phyloP scores from a whole-genome alignment of 768 basidiomycete genomes.

The Auricularia heimuer region DNA sequence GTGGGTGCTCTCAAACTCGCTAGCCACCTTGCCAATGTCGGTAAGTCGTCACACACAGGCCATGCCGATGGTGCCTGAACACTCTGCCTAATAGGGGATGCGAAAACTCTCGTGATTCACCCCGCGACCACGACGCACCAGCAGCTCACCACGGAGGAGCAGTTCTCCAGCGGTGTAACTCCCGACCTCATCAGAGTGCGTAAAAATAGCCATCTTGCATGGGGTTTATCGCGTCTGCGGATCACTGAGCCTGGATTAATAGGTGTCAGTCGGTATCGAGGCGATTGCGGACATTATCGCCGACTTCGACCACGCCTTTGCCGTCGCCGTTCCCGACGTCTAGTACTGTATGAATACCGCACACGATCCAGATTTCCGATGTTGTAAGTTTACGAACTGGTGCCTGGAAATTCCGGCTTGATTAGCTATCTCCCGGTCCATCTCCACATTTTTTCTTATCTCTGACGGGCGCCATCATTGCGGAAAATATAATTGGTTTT shows the following conservation, averaged over 20 bases:
- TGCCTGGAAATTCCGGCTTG: not conserved
- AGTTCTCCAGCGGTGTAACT: constrained; percentile 56
- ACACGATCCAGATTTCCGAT: not conserved
- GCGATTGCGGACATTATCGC: constrained; percentile 34
- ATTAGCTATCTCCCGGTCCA: no score
- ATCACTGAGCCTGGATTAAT: not conserved
- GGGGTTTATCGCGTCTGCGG: no score
- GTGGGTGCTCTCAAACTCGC: constrained; percentile 66
- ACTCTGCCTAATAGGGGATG: constrained; percentile 15
- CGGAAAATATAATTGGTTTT: constrained; percentile 1
- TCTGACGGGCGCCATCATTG: not conserved
- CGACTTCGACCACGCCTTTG: constrained; percentile 32
- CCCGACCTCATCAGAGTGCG: constrained; percentile 62
- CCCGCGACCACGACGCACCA: constrained; percentile 71
- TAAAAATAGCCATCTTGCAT: no score
- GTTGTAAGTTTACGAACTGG: not conserved
- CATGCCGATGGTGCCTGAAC: not conserved
- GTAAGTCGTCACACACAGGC: constrained; percentile 6
- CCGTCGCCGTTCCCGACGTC: constrained; percentile 12
- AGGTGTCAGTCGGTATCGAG: constrained; percentile 36
- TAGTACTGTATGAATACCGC: not conserved
- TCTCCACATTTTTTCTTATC: no score
- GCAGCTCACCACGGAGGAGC: constrained; percentile 54
- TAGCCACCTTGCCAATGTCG: constrained; percentile 62
- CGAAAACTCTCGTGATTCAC: constrained; percentile 75